Evolutionary conservation across 192 early-diverging fungal genomes (phyloP), one percentile per base, ranked within the genome.

Genomic region (Jimgerdemannia lactiflua): DNA sequence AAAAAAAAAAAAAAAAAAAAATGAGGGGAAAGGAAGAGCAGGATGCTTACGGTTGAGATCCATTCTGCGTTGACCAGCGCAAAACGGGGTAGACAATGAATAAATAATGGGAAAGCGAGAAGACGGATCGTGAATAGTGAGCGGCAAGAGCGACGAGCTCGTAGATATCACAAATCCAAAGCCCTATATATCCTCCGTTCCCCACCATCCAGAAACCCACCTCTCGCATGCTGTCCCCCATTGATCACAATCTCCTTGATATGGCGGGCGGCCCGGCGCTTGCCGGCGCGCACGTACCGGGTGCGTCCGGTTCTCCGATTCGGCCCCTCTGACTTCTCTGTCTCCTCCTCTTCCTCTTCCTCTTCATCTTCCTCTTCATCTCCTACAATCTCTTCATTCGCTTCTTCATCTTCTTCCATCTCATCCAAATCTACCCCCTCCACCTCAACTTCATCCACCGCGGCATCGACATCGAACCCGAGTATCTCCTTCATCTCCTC

Each of bases 221-320:
- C 85, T 64, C 85, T 72, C 4, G 82, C 85, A 65, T 86, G 85
- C 71, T 86, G 85, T 39, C 80, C 85, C 7, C 83, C 85, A 40
- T 86, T 82, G 43, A 86, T 75, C 72, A 86, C 70, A 74, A 86
- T 79, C 19, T 78, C 80, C 80, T 76, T 80, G 54, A 70, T 74
- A 20, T 78, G 59, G 10, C 69, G 40, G n/a, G 43, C 6, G 19
- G 42, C 39, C 67, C 14, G 11, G 3, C 3, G 70, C 59, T 77
- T 81, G 54, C 77, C 77, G 54, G 77, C 65, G 71, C 71, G 59
- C 39, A 75, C 68, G 3, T 10, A 59, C 49, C 49, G 49, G 9
- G 10, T 6, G 8, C 17, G 6, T 7, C 67, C 67, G 67, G 1
- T 0, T 2, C 41, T 6, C 6, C 39, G 39, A 18, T 39, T 40